Conservation (phyloP, 495 filamentous ascomycete genomes). For the Podospora didyma region DNA sequence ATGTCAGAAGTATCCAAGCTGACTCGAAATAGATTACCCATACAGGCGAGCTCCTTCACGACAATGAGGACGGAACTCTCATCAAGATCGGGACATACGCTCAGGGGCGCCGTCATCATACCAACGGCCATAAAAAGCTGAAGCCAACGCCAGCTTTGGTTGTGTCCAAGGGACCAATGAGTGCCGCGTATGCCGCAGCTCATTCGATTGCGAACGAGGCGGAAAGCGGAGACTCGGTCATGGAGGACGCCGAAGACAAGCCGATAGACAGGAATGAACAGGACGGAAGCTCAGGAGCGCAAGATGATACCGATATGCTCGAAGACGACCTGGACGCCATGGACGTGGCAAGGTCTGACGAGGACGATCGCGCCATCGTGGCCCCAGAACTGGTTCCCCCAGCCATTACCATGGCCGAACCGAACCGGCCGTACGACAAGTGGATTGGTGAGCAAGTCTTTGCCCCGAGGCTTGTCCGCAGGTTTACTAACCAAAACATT, state of each 20-base stretch:
- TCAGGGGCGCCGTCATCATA: neutral
- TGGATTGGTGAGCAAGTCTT: constrained; percentile 20
- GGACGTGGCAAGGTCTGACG: neutral
- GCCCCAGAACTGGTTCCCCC: neutral
- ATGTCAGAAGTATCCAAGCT: too few species aligned
- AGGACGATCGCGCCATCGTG: neutral
- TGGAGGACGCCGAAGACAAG: too few species aligned
- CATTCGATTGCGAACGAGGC: too few species aligned
- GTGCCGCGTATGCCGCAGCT: neutral
- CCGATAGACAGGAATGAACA: neutral
- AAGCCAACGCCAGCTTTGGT: constrained; percentile 10
- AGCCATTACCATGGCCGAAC: constrained; percentile 21
- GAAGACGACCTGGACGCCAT: neutral
- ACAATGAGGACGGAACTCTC: constrained; percentile 36
- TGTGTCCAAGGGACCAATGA: constrained; percentile 10
- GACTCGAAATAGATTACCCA: constrained; percentile 15
- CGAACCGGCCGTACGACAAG: constrained; percentile 24
- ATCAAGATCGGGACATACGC: constrained; percentile 14
- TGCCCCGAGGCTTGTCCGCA: too few species aligned
- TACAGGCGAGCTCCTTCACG: constrained; percentile 22
- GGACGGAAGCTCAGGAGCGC: neutral
- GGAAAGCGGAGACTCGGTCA: too few species aligned
- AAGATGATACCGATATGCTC: neutral
- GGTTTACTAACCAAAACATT: neutral
- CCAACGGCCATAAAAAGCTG: constrained; percentile 1